phyloP scores from a whole-genome alignment of 2,329 filamentous ascomycete genomes.

The Pseudocercospora cruenta region DNA sequence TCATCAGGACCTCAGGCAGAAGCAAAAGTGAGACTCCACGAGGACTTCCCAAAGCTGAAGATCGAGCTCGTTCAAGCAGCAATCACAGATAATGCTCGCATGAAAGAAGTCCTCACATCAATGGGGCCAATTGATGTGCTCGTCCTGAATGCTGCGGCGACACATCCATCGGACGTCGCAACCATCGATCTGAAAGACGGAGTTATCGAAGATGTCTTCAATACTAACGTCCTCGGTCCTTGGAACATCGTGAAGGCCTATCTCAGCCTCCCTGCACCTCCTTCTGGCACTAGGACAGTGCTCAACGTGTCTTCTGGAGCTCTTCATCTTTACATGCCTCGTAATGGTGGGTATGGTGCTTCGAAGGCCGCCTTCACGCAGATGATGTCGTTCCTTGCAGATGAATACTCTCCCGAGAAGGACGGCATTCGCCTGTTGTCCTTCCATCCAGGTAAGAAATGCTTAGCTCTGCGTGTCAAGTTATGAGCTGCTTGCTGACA shows the following conservation, averaged over 20 bases:
- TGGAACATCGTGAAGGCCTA: conserved; percentile 43
- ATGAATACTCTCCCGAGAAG: background rate
- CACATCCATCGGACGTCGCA: conserved; percentile 36
- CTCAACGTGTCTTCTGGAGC: conserved; percentile 43
- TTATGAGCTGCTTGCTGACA: background rate
- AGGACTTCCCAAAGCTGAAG: conserved; percentile 38
- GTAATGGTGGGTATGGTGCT: conserved; percentile 16
- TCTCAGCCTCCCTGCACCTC: conserved; percentile 37
- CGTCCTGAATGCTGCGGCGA: conserved; percentile 44
- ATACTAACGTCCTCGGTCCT: conserved; percentile 42
- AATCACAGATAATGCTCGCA: conserved; percentile 27
- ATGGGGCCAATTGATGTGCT: conserved; percentile 46
- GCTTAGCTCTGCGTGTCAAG: background rate
- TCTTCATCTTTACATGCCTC: conserved; percentile 37
- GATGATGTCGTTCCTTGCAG: conserved; percentile 13
- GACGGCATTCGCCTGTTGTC: conserved; percentile 13
- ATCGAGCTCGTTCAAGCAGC: conserved; percentile 41
- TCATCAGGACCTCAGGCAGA: conserved; percentile 38
- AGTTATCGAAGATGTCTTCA: conserved; percentile 30
- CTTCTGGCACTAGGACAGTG: conserved; percentile 29
- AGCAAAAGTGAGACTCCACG: conserved; percentile 43
- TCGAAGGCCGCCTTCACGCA: conserved; percentile 24
- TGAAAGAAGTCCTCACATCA: conserved; percentile 39
- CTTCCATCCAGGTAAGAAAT: conserved; percentile 19
- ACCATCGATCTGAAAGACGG: conserved; percentile 39